Evolutionary conservation across 441 rosid species (phyloP).

Genomic region (Iberis amara): DNA sequence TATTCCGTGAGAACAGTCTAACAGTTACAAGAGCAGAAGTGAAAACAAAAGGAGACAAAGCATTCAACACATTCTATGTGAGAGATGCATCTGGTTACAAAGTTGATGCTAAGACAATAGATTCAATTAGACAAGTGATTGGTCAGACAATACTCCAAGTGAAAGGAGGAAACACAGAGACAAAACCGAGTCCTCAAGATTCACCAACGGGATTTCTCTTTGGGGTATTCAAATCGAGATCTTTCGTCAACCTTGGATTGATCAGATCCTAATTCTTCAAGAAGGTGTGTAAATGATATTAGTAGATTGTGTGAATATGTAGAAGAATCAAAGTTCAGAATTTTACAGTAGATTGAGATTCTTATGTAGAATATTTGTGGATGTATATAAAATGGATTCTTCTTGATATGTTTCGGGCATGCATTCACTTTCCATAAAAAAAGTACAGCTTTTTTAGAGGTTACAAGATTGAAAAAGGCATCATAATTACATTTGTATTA

Average conservation of each 20-base stretch:
- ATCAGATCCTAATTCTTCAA: conserved; percentile 47
- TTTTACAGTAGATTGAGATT: no score
- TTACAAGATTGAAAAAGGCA: no score
- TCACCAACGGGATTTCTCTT: conserved; percentile 68
- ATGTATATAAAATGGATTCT: no score
- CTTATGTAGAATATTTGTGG: no score
- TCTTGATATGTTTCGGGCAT: no score
- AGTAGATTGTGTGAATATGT: conserved; percentile 26
- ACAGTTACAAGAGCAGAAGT: conserved; percentile 75
- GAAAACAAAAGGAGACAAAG: conserved; percentile 64
- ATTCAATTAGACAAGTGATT: conserved; percentile 56
- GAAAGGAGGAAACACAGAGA: conserved; percentile 50
- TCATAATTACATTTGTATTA: no score
- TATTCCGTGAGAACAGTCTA: conserved; percentile 79
- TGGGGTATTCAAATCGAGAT: conserved; percentile 47
- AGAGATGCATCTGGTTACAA: conserved; percentile 46
- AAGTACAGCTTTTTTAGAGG: no score
- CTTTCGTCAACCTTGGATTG: conserved; percentile 76
- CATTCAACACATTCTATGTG: conserved; percentile 66
- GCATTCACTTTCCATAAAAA: no score
- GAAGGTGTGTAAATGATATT: conserved; percentile 18
- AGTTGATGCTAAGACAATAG: conserved; percentile 63
- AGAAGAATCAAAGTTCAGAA: no score
- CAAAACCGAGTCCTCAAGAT: conserved; percentile 48
- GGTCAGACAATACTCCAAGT: conserved; percentile 79